Conservation (phyloP, 768 basidiomycete species). For the Suillus lakei region DNA sequence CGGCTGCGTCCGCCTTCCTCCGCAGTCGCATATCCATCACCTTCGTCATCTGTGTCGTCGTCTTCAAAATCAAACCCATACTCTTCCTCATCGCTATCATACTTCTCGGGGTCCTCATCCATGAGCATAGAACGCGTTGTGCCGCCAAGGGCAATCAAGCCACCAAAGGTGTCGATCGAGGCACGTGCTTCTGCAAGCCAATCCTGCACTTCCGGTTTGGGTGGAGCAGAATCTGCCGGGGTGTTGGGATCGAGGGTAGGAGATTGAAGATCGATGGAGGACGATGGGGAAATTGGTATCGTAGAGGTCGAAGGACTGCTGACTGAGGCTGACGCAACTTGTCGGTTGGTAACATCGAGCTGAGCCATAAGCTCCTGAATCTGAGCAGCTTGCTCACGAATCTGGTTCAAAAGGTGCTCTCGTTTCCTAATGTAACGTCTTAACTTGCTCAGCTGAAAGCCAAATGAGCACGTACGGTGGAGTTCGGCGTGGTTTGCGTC, state of each 20-base stretch:
- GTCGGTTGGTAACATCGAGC: constrained; percentile 54
- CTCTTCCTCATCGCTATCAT: constrained; percentile 45
- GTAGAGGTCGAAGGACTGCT: constrained; percentile 34
- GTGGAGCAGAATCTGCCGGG: constrained; percentile 30
- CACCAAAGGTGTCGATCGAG: constrained; percentile 69
- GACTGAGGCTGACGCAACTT: constrained; percentile 19
- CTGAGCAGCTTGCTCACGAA: constrained; percentile 72
- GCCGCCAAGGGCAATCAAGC: constrained; percentile 66
- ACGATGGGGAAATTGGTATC: constrained; percentile 40
- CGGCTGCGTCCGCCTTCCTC: constrained; percentile 20
- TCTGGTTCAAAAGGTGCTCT: constrained; percentile 77
- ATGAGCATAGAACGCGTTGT: constrained; percentile 41
- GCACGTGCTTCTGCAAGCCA: constrained; percentile 81
- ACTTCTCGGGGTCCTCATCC: constrained; percentile 44
- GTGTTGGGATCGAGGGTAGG: constrained; percentile 29
- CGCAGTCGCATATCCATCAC: constrained; percentile 32
- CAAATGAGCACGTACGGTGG: constrained; percentile 63
- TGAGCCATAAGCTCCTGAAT: constrained; percentile 75
- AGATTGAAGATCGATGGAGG: constrained; percentile 30
- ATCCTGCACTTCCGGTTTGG: constrained; percentile 65
- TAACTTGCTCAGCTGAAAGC: background rate
- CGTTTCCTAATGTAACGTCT: constrained; percentile 60
- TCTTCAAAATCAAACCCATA: constrained; percentile 46
- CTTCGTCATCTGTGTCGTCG: constrained; percentile 43
- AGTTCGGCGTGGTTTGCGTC: constrained; percentile 77